phyloP scores from a whole-genome alignment of 1,139 yeast species.

The Kazachstania sp. region DNA sequence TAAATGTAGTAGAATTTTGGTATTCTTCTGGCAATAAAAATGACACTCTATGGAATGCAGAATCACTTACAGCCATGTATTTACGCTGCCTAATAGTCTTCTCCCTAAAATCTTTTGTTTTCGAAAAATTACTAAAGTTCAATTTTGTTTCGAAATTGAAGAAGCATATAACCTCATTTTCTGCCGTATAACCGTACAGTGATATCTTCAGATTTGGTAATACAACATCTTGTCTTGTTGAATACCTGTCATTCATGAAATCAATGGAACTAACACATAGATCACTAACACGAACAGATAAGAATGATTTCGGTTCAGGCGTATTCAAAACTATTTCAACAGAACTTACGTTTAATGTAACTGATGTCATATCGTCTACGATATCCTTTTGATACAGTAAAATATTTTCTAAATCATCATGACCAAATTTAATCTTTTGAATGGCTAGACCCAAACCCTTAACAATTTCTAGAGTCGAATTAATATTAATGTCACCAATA shows the following conservation, averaged over 20 bases:
- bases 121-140: slow-evolving; percentile 50
- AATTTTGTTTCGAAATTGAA: slow-evolving; percentile 47
- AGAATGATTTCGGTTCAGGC: slow-evolving; percentile 22
- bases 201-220: slow-evolving; percentile 37
- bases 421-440: slow-evolving; percentile 50
- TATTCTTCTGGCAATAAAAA: slow-evolving; percentile 51
- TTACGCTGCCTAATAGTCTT: slow-evolving; percentile 49
- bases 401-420: slow-evolving; percentile 66
- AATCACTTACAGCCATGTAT: slow-evolving; percentile 65
- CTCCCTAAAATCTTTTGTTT: slow-evolving; percentile 41
- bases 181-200: slow-evolving; percentile 23
- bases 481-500: slow-evolving; percentile 48
- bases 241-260: slow-evolving; percentile 58
- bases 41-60: slow-evolving; percentile 72
- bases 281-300: slow-evolving; percentile 32
- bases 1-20: slow-evolving; percentile 38
- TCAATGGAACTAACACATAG: slow-evolving; percentile 52
- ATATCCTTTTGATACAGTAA: slow-evolving; percentile 48
- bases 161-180: slow-evolving; percentile 11
- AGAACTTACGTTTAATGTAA: slow-evolving; percentile 31
- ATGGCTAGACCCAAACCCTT: slow-evolving; percentile 40
- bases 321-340: slow-evolving; percentile 31
- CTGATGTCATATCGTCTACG: slow-evolving; percentile 60
- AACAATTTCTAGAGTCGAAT: slow-evolving; percentile 44
- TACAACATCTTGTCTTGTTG: slow-evolving; percentile 43